phyloP scores from a whole-genome alignment of 345 rosid species.

The Citrus sinensis region DNA sequence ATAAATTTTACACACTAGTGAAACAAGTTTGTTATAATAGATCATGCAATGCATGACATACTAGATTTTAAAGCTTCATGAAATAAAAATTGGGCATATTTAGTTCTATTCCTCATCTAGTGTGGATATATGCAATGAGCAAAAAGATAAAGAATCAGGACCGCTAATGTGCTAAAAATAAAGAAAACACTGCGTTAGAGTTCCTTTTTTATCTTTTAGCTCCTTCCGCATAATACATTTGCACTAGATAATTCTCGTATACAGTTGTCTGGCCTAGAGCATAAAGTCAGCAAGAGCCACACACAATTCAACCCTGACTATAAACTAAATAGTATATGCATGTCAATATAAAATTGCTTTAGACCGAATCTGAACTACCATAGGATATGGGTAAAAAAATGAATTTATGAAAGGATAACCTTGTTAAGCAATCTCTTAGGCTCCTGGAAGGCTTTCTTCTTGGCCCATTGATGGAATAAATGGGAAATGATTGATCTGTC shows the following conservation, averaged over 20 bases:
- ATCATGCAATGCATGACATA: background rate
- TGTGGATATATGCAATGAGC: too few relatives aligned
- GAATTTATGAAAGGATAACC: slow-evolving; percentile 32
- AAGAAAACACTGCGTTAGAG: background rate
- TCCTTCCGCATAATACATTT: too few relatives aligned
- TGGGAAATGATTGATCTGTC: slow-evolving; percentile 83
- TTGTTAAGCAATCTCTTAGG: slow-evolving; percentile 84
- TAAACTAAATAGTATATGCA: background rate
- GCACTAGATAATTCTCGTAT: background rate
- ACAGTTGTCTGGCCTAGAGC: background rate
- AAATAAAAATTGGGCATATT: background rate
- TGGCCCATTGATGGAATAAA: slow-evolving; percentile 92
- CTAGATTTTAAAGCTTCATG: background rate
- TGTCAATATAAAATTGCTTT: too few relatives aligned
- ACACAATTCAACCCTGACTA: background rate
- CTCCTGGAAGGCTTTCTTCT: slow-evolving; percentile 80
- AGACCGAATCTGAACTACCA: background rate
- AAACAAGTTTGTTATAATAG: background rate
- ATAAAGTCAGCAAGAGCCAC: background rate
- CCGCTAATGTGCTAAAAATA: too few relatives aligned
- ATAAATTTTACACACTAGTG: background rate
- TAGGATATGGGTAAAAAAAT: slow-evolving; percentile 5
- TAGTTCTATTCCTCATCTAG: background rate
- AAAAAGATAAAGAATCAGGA: too few relatives aligned
- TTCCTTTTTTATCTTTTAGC: background rate